phyloP scores from a whole-genome alignment of 768 basidiomycete species.

The Termitomyces sp. region DNA sequence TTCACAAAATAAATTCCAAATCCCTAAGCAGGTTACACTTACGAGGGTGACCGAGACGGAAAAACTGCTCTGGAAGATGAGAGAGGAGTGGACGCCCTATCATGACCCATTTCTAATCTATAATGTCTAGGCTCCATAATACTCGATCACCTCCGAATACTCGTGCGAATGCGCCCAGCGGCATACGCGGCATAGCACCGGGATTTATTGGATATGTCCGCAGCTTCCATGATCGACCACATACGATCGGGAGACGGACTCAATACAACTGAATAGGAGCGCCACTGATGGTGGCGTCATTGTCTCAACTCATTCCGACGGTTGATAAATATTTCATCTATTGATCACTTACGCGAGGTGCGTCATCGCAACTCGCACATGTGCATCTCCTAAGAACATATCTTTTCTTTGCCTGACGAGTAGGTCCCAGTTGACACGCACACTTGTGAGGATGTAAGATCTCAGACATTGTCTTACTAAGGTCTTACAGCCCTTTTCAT shows the following conservation, averaged over 20 bases:
- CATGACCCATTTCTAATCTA: background rate
- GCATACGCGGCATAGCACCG: background rate
- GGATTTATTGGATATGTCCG: background rate
- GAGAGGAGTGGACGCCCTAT: background rate
- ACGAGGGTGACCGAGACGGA: background rate
- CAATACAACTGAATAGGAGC: slow-evolving; percentile 8
- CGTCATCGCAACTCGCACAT: background rate
- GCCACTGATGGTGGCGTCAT: slow-evolving; percentile 7
- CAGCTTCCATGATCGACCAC: background rate
- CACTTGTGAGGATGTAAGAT: background rate
- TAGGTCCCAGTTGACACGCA: background rate
- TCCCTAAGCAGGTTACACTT: background rate
- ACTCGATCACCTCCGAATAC: background rate
- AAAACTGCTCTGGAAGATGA: background rate
- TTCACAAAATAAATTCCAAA: background rate
- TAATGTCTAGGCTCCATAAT: slow-evolving; percentile 1
- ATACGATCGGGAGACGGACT: background rate
- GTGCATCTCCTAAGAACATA: background rate
- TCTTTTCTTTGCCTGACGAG: background rate
- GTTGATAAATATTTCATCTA: background rate
- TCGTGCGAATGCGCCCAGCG: background rate
- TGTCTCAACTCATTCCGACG: slow-evolving; percentile 5
- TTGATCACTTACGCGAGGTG: background rate
- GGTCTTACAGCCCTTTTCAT: too few relatives aligned
- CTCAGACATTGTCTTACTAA: background rate